phyloP scores from a whole-genome alignment of 176 grass and related monocot species.

The Oryza punctata region DNA sequence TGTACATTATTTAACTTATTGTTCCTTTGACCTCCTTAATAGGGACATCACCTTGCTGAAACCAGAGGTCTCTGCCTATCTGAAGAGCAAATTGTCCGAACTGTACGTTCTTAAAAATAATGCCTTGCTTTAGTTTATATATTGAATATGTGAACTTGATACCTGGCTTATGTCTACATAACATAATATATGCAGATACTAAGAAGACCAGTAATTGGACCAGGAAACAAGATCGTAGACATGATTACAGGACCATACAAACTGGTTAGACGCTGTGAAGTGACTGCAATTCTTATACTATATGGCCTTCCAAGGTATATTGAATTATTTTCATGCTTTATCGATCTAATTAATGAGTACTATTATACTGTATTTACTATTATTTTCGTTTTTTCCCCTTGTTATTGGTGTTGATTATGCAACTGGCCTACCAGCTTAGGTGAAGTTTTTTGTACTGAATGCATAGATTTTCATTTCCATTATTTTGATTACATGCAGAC shows the following conservation, averaged over 20 bases:
- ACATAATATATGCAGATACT: constrained; percentile 53
- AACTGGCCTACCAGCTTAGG: neutral
- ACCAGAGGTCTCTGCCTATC: constrained; percentile 85
- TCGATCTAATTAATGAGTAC: neutral
- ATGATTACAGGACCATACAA: constrained; percentile 60
- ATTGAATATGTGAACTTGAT: constrained; percentile 9
- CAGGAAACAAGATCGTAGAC: constrained; percentile 73
- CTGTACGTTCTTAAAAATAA: constrained; percentile 53
- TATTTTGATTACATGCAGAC: constrained; percentile 46
- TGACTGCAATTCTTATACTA: constrained; percentile 90
- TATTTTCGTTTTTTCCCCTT: neutral
- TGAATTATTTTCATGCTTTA: constrained; percentile 6
- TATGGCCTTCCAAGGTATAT: constrained; percentile 81
- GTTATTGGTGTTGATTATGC: constrained; percentile 11
- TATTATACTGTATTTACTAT: neutral
- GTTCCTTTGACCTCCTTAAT: constrained; percentile 33
- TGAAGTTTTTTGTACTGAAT: neutral
- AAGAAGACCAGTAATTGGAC: constrained; percentile 72
- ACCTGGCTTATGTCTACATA: constrained; percentile 24
- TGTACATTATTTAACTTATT: constrained; percentile 24
- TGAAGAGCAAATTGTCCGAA: constrained; percentile 83
- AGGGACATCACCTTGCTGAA: constrained; percentile 71
- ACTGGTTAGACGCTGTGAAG: constrained; percentile 69
- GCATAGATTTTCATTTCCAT: neutral
- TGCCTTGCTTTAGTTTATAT: constrained; percentile 19